Evolutionary conservation across 768 basidiomycete genomes (phyloP).

Genomic region (Phanerodontia chrysosporium): DNA sequence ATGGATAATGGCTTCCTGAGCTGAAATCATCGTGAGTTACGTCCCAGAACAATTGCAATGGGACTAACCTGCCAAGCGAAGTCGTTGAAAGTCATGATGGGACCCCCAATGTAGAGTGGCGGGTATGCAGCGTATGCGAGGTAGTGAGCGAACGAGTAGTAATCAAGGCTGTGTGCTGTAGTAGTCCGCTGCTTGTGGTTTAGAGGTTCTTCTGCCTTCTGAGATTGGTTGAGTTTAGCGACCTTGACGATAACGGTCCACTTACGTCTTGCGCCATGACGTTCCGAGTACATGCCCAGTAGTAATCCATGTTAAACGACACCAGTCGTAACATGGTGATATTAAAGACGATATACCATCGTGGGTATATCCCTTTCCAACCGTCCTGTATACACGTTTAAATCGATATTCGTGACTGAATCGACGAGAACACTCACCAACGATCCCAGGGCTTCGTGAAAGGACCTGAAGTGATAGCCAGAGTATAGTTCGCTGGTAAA

Average conservation of each 20-base stretch:
- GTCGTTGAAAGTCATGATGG: constrained; percentile 94
- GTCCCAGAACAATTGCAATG: background rate
- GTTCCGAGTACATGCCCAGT: constrained; percentile 62
- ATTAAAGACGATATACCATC: constrained; percentile 94
- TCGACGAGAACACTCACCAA: constrained; percentile 48
- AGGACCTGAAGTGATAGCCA: constrained; percentile 64
- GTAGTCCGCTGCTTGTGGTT: constrained; percentile 59
- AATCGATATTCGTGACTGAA: constrained; percentile 7
- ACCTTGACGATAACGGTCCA: too few species aligned
- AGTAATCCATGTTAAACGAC: constrained; percentile 90
- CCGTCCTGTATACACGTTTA: constrained; percentile 41
- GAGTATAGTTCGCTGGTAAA: constrained; percentile 71
- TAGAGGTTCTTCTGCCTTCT: constrained; percentile 29
- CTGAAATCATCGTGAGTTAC: constrained; percentile 31
- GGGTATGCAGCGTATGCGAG: constrained; percentile 86
- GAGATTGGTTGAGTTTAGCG: background rate
- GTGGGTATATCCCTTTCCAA: constrained; percentile 73
- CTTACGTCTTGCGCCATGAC: background rate
- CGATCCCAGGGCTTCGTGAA: constrained; percentile 50
- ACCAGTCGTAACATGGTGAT: constrained; percentile 93
- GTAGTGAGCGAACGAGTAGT: constrained; percentile 72
- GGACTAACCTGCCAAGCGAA: constrained; percentile 83
- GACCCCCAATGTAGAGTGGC: constrained; percentile 93
- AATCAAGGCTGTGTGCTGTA: constrained; percentile 47
- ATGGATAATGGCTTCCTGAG: constrained; percentile 55